These are phyloP conservation scores for Aspergillus mulundensis DNA, from an alignment of 495 filamentous ascomycete genomes.

Conservation along the genomic window DNA sequence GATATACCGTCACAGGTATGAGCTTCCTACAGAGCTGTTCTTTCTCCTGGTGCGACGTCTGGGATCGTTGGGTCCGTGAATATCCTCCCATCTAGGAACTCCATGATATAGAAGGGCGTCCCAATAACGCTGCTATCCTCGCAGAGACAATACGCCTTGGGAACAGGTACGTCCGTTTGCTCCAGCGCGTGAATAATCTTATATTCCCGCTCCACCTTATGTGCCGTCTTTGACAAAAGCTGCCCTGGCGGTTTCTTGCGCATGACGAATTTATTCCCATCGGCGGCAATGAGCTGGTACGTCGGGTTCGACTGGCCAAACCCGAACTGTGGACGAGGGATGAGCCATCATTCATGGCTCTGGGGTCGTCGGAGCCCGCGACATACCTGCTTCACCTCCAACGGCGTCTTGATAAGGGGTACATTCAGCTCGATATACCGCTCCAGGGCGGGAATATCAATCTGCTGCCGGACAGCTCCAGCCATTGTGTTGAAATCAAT, in stretches of 20 bases:
- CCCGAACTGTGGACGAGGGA: constrained; percentile 62
- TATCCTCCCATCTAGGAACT: constrained; percentile 86
- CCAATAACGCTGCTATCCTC: constrained; percentile 74
- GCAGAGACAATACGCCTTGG: constrained; percentile 80
- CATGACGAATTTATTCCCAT: constrained; percentile 70
- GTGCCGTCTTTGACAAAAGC: constrained; percentile 87
- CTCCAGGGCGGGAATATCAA: constrained; percentile 74
- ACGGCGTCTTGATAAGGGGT: constrained; percentile 71
- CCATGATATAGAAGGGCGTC: constrained; percentile 95
- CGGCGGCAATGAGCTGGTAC: constrained; percentile 73
- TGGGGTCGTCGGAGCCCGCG: background rate
- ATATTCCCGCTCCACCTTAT: constrained; percentile 94
- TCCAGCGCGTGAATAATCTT: constrained; percentile 80
- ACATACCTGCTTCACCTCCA: constrained; percentile 82
- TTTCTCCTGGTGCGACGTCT: constrained; percentile 61
- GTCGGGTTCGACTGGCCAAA: constrained; percentile 98
- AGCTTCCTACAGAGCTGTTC: constrained; percentile 57
- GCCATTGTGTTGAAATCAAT: constrained; percentile 59
- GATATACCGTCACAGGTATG: background rate
- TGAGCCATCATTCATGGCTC: background rate
- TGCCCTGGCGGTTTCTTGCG: constrained; percentile 94
- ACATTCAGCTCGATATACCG: constrained; percentile 70
- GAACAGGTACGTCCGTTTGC: constrained; percentile 78
- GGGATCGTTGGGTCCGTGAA: constrained; percentile 86
- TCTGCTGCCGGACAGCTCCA: constrained; percentile 80